A percentile compares a stretch with the other conserved stretches of the same genome.
phyloP scores from a whole-genome alignment of 2,329 filamentous ascomycete genomes.

The Dothistroma pini region DNA sequence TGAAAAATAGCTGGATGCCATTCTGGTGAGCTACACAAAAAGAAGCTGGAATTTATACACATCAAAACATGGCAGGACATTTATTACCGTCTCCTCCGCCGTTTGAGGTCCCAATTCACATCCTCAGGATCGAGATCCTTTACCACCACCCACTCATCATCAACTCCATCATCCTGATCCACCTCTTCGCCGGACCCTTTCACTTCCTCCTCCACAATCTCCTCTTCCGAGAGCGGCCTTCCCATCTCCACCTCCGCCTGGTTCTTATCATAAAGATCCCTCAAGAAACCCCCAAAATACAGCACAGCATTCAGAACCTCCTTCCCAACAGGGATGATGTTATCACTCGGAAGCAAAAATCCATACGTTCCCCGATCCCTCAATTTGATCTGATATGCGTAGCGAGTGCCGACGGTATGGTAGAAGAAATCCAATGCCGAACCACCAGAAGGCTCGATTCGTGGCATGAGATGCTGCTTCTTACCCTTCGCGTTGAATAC shows the following conservation, averaged over 20 bases:
- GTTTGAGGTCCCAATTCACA: constrained; percentile 18
- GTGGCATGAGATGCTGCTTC: constrained; percentile 40
- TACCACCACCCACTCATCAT: constrained; percentile 11
- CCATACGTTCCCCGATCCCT: constrained; percentile 92
- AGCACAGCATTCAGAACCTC: constrained; percentile 80
- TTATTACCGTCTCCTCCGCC: constrained; percentile 17
- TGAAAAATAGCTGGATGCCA: background rate
- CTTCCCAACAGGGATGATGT: constrained; percentile 80
- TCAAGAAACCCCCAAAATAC: constrained; percentile 76
- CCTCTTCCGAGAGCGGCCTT: constrained; percentile 8
- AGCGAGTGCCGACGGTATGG: constrained; percentile 75
- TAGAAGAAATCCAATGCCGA: constrained; percentile 95
- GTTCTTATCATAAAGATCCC: constrained; percentile 43
- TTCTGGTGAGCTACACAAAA: background rate
- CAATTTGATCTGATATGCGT: constrained; percentile 91
- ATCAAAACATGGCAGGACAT: background rate
- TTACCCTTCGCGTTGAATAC: constrained; percentile 35
- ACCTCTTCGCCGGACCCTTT: constrained; percentile 3
- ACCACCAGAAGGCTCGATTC: constrained; percentile 73
- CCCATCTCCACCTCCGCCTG: constrained; percentile 10
- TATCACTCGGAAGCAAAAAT: constrained; percentile 79
- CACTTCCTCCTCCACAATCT: background rate
- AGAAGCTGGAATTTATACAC: background rate
- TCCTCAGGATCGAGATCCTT: constrained; percentile 16
- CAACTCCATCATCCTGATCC: constrained; percentile 8